Conservation (phyloP, 2,329 filamentous ascomycete species). For the Penicillium sumatraense region DNA sequence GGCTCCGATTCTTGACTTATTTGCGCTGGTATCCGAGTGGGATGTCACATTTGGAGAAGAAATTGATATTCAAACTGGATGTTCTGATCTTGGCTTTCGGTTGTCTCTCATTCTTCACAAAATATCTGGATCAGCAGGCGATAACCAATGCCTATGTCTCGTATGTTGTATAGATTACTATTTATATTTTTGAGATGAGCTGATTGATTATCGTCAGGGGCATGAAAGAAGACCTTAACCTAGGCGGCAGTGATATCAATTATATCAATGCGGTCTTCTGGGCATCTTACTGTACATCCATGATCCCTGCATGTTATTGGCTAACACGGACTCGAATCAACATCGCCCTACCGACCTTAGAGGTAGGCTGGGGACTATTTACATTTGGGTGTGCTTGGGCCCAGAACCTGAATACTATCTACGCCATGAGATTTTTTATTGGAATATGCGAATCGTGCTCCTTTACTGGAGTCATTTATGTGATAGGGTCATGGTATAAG, state of each 20-base stretch:
- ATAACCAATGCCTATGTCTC: constrained; percentile 51
- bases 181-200: no score
- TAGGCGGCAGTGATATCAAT: constrained; percentile 31
- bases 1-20: constrained; percentile 16
- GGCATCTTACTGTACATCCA: constrained; percentile 47
- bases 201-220: no score
- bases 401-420: constrained; percentile 15
- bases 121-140: constrained; percentile 52
- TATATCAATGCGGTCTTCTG: constrained; percentile 35
- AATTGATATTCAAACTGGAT: constrained; percentile 54
- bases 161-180: constrained; percentile 5
- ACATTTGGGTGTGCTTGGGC: not conserved
- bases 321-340: constrained; percentile 35
- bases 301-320: constrained; percentile 48
- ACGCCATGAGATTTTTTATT: constrained; percentile 5
- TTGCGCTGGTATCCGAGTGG: constrained; percentile 19
- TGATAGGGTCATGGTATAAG: not conserved
- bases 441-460: not conserved
- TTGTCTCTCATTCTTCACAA: constrained; percentile 54
- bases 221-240: constrained; percentile 30
- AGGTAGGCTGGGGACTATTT: not conserved
- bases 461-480: not conserved
- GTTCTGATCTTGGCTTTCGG: constrained; percentile 49
- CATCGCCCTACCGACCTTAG: constrained; percentile 20
- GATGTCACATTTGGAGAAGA: constrained; percentile 40